Percentiles rank a stretch among this genome's conserved stretches.
These are phyloP conservation scores for Ceratobasidium sp. DNA, from an alignment of 1,284 basidiomycete species.

Conservation along the genomic window DNA sequence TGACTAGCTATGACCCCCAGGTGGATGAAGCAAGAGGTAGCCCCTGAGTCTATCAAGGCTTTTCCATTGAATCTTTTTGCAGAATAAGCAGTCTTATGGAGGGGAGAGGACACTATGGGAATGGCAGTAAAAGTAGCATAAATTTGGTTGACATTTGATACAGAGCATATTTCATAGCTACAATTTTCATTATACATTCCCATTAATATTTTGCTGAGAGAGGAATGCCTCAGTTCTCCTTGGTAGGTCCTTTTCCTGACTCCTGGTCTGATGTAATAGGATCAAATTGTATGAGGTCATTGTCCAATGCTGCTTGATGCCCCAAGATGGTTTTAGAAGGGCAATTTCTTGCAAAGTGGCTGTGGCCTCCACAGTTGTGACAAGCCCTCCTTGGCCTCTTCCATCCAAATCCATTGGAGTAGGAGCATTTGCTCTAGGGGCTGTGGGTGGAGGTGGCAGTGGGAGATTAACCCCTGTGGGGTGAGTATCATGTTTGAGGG, in stretches of 20 bases:
- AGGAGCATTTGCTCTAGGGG: neutral
- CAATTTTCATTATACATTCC: neutral
- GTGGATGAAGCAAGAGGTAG: conserved; percentile 2
- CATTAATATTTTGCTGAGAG: neutral
- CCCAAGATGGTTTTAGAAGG: neutral
- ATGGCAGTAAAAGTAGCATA: conserved; percentile 3
- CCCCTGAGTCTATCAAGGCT: conserved; percentile 5
- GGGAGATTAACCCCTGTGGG: neutral
- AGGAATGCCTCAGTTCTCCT: neutral
- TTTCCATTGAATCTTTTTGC: neutral
- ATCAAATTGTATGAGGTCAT: neutral
- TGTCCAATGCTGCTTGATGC: neutral
- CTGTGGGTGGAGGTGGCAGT: too few species aligned
- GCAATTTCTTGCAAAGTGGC: conserved; percentile 1
- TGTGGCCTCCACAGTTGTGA: neutral
- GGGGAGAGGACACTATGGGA: neutral
- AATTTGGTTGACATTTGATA: neutral
- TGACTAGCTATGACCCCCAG: neutral
- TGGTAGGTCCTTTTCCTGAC: conserved; percentile 1
- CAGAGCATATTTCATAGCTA: neutral
- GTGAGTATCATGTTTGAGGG: neutral
- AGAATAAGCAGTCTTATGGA: neutral
- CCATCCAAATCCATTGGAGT: conserved; percentile 2
- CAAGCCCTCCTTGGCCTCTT: neutral
- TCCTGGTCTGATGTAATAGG: neutral